Conservation (phyloP, 129 eudicot species). For the Pseudognaphalium luteoalbum region DNA sequence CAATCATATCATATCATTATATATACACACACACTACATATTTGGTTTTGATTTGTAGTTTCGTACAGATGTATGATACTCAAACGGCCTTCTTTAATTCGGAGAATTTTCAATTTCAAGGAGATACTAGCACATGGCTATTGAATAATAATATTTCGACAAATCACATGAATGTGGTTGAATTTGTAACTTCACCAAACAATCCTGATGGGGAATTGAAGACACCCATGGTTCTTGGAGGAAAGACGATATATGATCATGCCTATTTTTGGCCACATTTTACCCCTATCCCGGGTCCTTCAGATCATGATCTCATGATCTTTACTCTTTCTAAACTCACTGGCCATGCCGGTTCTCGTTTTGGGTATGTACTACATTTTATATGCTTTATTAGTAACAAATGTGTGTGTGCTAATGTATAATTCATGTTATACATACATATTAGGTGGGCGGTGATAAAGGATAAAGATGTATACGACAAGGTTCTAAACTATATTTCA, state of each 20-base stretch:
- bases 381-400: neutral
- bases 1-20: too few relatives aligned
- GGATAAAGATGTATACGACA: conserved; percentile 57
- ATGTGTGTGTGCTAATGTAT: neutral
- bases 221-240: conserved; percentile 45
- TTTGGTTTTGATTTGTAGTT: neutral
- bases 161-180: conserved; percentile 34
- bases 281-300: conserved; percentile 55
- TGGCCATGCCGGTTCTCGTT: conserved; percentile 72
- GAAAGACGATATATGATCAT: conserved; percentile 50
- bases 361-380: conserved; percentile 43
- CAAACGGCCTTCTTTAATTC: conserved; percentile 52
- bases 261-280: conserved; percentile 78
- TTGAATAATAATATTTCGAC: conserved; percentile 17
- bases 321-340: conserved; percentile 72
- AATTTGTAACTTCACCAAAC: conserved; percentile 63
- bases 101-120: conserved; percentile 40
- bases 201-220: conserved; percentile 58
- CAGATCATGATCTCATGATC: conserved; percentile 66
- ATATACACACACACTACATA: neutral
- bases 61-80: conserved; percentile 26
- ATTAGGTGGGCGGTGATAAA: conserved; percentile 79
- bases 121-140: conserved; percentile 42
- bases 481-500: conserved; percentile 34
- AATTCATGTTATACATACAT: neutral